Evolutionary conservation across 768 basidiomycete species (phyloP).

Genomic region (Pleurotus salmoneostramineus): DNA sequence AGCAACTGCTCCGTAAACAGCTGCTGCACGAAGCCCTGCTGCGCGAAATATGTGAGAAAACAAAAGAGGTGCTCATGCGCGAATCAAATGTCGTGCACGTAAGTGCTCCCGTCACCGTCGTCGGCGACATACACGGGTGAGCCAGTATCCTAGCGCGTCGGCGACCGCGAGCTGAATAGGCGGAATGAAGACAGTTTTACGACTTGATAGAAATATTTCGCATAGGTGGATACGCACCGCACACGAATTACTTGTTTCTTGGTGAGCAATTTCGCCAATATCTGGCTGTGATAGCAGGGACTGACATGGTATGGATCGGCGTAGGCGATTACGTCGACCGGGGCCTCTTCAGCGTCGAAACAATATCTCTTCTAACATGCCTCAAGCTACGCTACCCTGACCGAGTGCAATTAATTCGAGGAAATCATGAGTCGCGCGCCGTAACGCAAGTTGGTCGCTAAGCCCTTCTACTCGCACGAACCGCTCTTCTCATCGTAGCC

Average conservation of each 20-base stretch:
- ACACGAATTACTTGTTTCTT: conserved; percentile 98
- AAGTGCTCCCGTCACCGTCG: conserved; percentile 94
- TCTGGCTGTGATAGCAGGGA: neutral
- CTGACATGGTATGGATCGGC: neutral
- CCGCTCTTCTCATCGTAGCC: conserved; percentile 10
- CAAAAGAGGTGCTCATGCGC: conserved; percentile 98
- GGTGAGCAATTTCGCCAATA: conserved; percentile 49
- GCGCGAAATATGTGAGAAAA: conserved; percentile 99
- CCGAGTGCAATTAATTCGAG: conserved; percentile 92
- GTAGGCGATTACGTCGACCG: conserved; percentile 98
- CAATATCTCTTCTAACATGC: conserved; percentile 94
- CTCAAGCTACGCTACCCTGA: conserved; percentile 97
- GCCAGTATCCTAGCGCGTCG: conserved; percentile 24
- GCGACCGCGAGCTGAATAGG: conserved; percentile 24
- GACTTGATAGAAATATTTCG: conserved; percentile 99
- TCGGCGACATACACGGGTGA: conserved; percentile 99
- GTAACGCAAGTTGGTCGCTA: conserved; percentile 84
- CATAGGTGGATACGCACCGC: conserved; percentile 94
- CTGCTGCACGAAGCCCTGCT: conserved; percentile 91
- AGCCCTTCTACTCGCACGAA: conserved; percentile 13
- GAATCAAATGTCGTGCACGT: conserved; percentile 99
- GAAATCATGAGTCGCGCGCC: conserved; percentile 96
- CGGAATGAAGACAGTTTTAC: conserved; percentile 87
- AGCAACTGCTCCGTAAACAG: conserved; percentile 86
- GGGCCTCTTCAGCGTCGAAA: conserved; percentile 97